Conservation (phyloP, 768 basidiomycete species). For the Suillus subalutaceus region DNA sequence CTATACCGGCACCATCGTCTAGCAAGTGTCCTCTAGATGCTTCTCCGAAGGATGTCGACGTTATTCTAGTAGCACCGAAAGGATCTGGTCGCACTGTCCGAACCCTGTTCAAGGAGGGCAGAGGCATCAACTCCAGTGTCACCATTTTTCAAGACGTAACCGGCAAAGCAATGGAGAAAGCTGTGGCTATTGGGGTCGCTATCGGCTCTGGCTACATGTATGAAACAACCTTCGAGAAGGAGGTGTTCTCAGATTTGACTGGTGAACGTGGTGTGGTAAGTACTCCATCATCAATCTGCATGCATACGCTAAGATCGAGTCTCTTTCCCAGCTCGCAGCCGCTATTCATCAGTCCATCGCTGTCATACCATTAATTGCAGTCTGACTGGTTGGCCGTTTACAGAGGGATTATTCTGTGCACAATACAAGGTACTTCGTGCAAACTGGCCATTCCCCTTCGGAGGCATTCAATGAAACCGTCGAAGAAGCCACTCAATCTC, state of each 20-base stretch:
- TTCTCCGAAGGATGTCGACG: constrained; percentile 92
- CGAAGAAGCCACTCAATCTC: constrained; percentile 97
- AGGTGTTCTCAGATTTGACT: constrained; percentile 98
- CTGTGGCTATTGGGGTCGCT: constrained; percentile 90
- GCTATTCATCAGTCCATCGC: constrained; percentile 65
- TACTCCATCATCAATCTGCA: neutral
- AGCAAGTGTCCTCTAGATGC: constrained; percentile 33
- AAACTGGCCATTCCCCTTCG: constrained; percentile 94
- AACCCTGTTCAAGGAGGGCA: constrained; percentile 99
- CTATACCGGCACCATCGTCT: no score
- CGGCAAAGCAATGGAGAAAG: constrained; percentile 97
- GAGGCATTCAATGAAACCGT: constrained; percentile 99
- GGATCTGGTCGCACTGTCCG: constrained; percentile 99
- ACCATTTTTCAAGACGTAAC: constrained; percentile 98
- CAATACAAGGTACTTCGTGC: constrained; percentile 98
- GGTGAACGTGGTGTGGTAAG: constrained; percentile 92
- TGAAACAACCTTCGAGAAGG: constrained; percentile 99
- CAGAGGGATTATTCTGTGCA: constrained; percentile 97
- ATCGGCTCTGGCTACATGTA: constrained; percentile 98
- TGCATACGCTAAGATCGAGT: neutral
- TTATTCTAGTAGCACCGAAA: constrained; percentile 99
- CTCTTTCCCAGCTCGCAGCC: constrained; percentile 68
- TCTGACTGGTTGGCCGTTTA: constrained; percentile 5
- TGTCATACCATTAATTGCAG: neutral
- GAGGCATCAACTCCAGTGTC: constrained; percentile 94